Evolutionary conservation across 1,139 yeast species (phyloP), one percentile per base, ranked within the genome.

Genomic region (Protomyces gravidus): DNA sequence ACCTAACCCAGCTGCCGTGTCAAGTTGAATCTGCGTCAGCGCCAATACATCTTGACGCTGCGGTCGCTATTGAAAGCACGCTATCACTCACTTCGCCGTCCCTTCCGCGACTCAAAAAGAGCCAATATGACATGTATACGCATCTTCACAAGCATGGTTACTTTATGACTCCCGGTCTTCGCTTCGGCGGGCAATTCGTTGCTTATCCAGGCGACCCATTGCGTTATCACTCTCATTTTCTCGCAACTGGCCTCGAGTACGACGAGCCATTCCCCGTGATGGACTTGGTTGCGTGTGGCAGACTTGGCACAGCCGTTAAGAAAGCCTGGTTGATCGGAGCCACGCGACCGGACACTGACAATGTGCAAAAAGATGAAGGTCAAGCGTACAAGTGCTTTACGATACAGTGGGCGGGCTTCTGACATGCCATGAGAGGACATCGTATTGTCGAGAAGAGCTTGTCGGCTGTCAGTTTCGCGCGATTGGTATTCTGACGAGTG

Each of bases 141-240:
- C 70, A 75, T 56, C 70, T 87, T 50, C 81, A 79, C 62, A 65
- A 68, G 0, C 67, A 69, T 19, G 81, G 80, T 0, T 84, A 78
- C 68, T 86, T 69, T 66, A 65, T 89, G 23, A 78, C 89, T 36
- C 96, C 97, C 0, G 98, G 97, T 0, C 75, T 89, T 46, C 78
- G 96, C 63, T 92, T 90, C 70, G 98, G 98, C 0, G 95, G 96
- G 2, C 83, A 84, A 62, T 89, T 83, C 67, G 80, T 92, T 57
- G 89, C 92, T 1, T 92, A 92, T 67, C 97, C 97, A 0, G 97
- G 97, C 0, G 98, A 92, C 69, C 96, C 97, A 1, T 74, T 92
- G 61, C 73, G 95, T 55, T 92, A 82, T 68, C 98, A 92, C 71
- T 86, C 97, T 1, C 96, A 90, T 70, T 78, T 84, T 63, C 84